Conservation (phyloP, 805 yeast species). For the Ogataea dorogensis region DNA sequence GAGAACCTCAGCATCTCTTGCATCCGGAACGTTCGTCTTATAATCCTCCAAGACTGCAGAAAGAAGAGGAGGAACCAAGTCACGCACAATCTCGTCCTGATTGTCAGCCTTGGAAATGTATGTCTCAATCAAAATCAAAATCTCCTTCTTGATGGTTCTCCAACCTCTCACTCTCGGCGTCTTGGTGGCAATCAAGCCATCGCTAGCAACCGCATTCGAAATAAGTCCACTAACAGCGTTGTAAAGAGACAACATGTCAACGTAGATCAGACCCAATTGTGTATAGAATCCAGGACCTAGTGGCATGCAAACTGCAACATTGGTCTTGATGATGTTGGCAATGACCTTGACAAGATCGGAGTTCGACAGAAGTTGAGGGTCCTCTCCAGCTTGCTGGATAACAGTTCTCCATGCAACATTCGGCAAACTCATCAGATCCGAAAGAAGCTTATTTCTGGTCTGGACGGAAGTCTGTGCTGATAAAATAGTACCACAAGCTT, state of each 20-base stretch:
- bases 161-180: constrained; percentile 93
- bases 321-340: constrained; percentile 92
- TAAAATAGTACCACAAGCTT: constrained; percentile 92
- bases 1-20: constrained; percentile 96
- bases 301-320: constrained; percentile 92
- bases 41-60: constrained; percentile 88
- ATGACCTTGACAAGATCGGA: constrained; percentile 85
- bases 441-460: constrained; percentile 66
- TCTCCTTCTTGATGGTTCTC: constrained; percentile 94
- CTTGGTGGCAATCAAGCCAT: constrained; percentile 88
- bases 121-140: constrained; percentile 82
- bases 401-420: constrained; percentile 93
- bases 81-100: constrained; percentile 77
- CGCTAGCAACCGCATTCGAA: constrained; percentile 70
- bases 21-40: constrained; percentile 85
- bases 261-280: constrained; percentile 82
- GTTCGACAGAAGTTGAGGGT: constrained; percentile 74
- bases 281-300: constrained; percentile 88
- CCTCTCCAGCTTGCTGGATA: constrained; percentile 78
- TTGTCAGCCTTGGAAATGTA: constrained; percentile 86
- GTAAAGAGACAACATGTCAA: constrained; percentile 86
- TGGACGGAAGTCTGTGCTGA: constrained; percentile 77
- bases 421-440: constrained; percentile 85
- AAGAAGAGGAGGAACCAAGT: constrained; percentile 78
- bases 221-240: constrained; percentile 86